These are phyloP conservation scores for Acanthamoeba royreba DNA, from an alignment of 208 protist genomes.

Conservation along the genomic window DNA sequence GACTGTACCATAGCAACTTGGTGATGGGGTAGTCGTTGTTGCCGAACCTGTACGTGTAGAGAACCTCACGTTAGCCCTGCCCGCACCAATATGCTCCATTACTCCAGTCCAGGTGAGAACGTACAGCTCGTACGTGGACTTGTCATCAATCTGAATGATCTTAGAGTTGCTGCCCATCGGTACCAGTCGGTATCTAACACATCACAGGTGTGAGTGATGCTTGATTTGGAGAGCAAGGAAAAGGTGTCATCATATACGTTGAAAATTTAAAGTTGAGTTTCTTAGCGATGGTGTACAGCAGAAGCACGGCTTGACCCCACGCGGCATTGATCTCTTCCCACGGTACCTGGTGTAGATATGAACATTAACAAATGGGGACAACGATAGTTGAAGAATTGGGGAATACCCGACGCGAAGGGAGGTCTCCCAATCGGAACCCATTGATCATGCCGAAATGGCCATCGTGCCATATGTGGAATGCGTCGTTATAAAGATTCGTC, in stretches of 20 bases:
- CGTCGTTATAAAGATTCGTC: constrained; percentile 82
- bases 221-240: too few relatives aligned
- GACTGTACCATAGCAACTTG: constrained; percentile 64
- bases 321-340: constrained; percentile 85
- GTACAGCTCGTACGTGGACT: constrained; percentile 63
- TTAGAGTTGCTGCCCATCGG: constrained; percentile 73
- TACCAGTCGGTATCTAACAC: constrained; percentile 50
- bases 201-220: neutral
- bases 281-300: constrained; percentile 74
- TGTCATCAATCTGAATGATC: constrained; percentile 34
- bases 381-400: too few relatives aligned
- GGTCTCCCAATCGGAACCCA: constrained; percentile 73
- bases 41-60: neutral
- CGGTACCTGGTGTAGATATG: constrained; percentile 73
- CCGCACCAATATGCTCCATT: neutral
- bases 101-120: too few relatives aligned
- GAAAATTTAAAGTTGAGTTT: constrained; percentile 64
- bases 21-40: constrained; percentile 53
- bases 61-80: neutral
- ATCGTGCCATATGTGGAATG: constrained; percentile 82
- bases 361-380: too few relatives aligned
- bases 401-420: constrained; percentile 60
- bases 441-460: constrained; percentile 86
- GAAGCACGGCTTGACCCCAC: constrained; percentile 76
- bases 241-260: too few relatives aligned